Percentiles rank a stretch among this genome's conserved stretches.
phyloP scores from a whole-genome alignment of 768 basidiomycete species.

The Infundibulicybe gibba region DNA sequence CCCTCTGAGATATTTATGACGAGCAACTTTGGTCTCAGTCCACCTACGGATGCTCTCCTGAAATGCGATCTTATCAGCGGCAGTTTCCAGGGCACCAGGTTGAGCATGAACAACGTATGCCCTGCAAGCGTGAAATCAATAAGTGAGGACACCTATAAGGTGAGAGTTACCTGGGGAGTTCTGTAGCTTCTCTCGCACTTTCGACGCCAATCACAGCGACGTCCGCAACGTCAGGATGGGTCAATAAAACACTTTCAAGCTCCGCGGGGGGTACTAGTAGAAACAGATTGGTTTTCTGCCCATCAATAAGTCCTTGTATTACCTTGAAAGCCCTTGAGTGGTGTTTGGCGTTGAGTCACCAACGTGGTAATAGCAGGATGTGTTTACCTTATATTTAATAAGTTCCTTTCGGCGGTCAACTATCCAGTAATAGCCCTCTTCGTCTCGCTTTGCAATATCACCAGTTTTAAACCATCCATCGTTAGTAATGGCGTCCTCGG shows the following conservation, averaged over 20 bases:
- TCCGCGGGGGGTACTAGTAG: conserved; percentile 81
- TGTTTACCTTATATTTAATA: conserved; percentile 65
- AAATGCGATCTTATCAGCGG: conserved; percentile 38
- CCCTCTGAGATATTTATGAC: conserved; percentile 78
- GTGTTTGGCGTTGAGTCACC: conserved; percentile 1
- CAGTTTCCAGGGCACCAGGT: conserved; percentile 28
- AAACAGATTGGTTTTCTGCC: background rate
- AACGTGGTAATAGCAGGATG: background rate
- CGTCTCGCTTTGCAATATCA: conserved; percentile 67
- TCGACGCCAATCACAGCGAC: conserved; percentile 78
- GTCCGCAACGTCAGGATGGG: conserved; percentile 75
- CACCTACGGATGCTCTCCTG: conserved; percentile 54
- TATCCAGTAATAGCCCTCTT: conserved; percentile 71
- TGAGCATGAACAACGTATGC: conserved; percentile 60
- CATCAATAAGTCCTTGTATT: background rate
- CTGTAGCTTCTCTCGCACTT: conserved; percentile 66
- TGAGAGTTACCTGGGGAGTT: conserved; percentile 62
- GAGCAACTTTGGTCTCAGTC: conserved; percentile 65
- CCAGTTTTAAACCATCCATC: conserved; percentile 91
- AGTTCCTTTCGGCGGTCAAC: conserved; percentile 75
- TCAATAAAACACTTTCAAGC: conserved; percentile 71
- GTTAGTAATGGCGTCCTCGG: conserved; percentile 59
- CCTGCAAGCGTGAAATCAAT: conserved; percentile 23
- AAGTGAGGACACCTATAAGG: background rate
- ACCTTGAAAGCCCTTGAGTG: conserved; percentile 71